Evolutionary conservation across 2,329 filamentous ascomycete species (phyloP), one percentile per base, ranked within the genome.

Genomic region (Aspergillus aculeatus): DNA sequence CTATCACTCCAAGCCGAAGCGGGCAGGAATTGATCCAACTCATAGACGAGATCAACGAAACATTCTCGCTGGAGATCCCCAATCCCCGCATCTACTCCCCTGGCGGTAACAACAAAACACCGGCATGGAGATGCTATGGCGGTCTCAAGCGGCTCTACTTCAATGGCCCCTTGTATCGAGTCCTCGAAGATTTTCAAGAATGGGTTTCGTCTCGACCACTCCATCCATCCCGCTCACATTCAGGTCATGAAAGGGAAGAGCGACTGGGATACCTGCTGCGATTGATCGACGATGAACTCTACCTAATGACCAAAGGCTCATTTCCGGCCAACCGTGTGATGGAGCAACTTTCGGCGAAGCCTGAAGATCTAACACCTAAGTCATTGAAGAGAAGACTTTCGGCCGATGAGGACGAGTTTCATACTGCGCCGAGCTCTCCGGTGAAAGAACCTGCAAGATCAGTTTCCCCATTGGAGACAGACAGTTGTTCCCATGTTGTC

Each of bases 51-150:
- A 64, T 79, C 44, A 79, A 78, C 62, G 54, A 66, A 2, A 60
- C 65, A 32, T 79, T 71, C 62, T 67, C 66, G 2, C 64, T 78
- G 2, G 67, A 74, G 14, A 72, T 78, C 6, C 72, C 71, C 2
- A 69, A 69, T 47, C 66, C 64, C 1, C 55, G 44, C 1, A 47
- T 63, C 12, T 63, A 56, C 35, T 70, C 69, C 0, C 71, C 70
- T 0, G 63, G 63, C 1, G 44, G 51, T 0, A 55, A 65, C 2
- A 56, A 67, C 3, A 62, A 56, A 5, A 61, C 69, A 0, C 54
- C 68, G 5, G 63, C 62, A 4, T 68, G 66, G 62, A 65, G 66
- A 55, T 69, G 68, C 23, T 74, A 72, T 47, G 62, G 60, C 2
- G 64, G 67, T 1, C 66, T 78, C 4, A 60, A 65, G 14, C 67